Base-by-base conservation (phyloP, 2,329 filamentous ascomycete genomes). In the Penicillium vulpinum region DNA sequence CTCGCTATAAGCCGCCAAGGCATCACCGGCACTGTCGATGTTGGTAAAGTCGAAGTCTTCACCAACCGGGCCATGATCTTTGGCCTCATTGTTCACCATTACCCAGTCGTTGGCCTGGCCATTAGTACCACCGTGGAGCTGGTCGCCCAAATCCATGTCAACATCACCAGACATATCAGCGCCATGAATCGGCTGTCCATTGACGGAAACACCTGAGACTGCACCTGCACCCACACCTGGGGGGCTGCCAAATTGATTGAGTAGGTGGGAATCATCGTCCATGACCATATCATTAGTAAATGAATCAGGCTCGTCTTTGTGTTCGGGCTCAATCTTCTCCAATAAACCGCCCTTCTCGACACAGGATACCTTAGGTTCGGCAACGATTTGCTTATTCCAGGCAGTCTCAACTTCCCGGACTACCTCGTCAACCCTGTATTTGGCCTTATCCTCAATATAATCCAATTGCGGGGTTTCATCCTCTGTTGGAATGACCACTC, bases 331-430 rank as follows among this genome's bases (percentile, higher is more conserved):
- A 13, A 73, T 71, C 58, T 74, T 78, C 52, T 91, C 85, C 73
- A 91, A 77, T 33, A 85, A 84, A 2, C 91, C 91, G 47, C 91
- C 92, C 67, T 90, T 89, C 67, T 94, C 86, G 41, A 95, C 82
- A 44, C 90, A 87, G 36, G 84, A 81, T 8, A 93, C 81, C 24
- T 84, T 81, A 48, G 86, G 83, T 51, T 89, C 84, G 26, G 83
- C 79, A 36, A 83, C 81, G 41, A 90, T 85, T 61, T 84, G 86
- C 54, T 86, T 86, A 18, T 86, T 87, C n/a, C 90, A 81, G 2
- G 85, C 78, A 49, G 81, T 78, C 75, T 96, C 91, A 1, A 96
- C 85, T 53, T 90, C 85, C 40, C 85, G 81, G 24, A 92, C 82
- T 38, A 97, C 87, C 51, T 90, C 86, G 26, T 92, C 88, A 13